phyloP scores from a whole-genome alignment of 2,329 filamentous ascomycete genomes.

The Zopfia rhizophila region DNA sequence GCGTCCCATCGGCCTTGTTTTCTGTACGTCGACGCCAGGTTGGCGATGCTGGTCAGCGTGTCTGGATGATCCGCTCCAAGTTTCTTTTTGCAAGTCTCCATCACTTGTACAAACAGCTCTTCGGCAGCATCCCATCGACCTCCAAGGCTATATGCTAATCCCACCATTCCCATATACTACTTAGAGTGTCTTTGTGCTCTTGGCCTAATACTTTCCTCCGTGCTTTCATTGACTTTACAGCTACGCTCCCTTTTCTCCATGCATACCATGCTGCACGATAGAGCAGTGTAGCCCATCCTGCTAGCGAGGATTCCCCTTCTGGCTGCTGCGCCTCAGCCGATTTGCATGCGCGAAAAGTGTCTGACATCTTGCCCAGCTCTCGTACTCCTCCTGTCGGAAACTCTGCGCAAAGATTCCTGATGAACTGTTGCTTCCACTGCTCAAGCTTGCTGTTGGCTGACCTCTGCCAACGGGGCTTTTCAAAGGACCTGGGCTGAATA shows the following conservation, averaged over 20 bases:
- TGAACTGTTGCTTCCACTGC: slow-evolving; percentile 15
- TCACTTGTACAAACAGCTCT: too few species aligned
- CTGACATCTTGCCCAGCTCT: slow-evolving; percentile 22
- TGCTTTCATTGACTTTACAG: slow-evolving; percentile 14
- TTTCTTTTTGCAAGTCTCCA: too few species aligned
- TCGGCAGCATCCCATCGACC: slow-evolving; percentile 6
- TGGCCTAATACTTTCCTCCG: slow-evolving; percentile 13
- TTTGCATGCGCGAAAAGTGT: slow-evolving; percentile 18
- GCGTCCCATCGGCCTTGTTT: too few species aligned
- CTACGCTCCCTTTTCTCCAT: slow-evolving; percentile 7
- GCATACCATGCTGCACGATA: slow-evolving; percentile 25
- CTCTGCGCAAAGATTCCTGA: slow-evolving; percentile 13
- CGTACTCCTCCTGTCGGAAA: slow-evolving; percentile 19
- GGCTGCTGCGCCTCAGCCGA: slow-evolving; percentile 12
- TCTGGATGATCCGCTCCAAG: too few species aligned
- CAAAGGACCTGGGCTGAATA: too few species aligned
- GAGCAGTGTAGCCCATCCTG: slow-evolving; percentile 17
- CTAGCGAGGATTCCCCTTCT: slow-evolving; percentile 10
- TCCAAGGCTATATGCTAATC: slow-evolving; percentile 4
- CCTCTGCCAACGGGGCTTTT: too few species aligned
- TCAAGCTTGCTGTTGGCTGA: slow-evolving; percentile 10
- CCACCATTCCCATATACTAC: slow-evolving; percentile 15
- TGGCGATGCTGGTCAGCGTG: too few species aligned
- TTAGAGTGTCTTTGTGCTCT: slow-evolving; percentile 15
- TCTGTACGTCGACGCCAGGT: too few species aligned